Conservation (phyloP, 1,139 yeast genomes). For the Pichia sp. region DNA sequence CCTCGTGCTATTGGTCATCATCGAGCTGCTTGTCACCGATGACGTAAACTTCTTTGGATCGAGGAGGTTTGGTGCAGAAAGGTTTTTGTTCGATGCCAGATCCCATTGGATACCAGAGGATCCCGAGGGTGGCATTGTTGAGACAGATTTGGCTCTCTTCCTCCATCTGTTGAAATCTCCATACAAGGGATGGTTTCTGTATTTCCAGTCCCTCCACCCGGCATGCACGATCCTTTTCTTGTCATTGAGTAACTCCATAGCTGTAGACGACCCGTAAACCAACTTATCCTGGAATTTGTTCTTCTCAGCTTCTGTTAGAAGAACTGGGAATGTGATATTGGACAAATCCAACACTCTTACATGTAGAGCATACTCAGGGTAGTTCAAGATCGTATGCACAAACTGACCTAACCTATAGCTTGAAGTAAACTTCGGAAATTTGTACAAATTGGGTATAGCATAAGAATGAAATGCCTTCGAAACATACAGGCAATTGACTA, state of each 20-base stretch:
- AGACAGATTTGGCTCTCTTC: constrained; percentile 10
- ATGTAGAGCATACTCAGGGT: constrained; percentile 50
- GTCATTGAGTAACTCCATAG: constrained; percentile 17
- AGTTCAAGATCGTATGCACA: constrained; percentile 56
- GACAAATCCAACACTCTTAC: constrained; percentile 61
- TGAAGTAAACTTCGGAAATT: constrained; percentile 53
- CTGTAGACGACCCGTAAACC: constrained; percentile 17
- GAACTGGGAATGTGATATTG: constrained; percentile 44
- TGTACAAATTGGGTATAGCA: constrained; percentile 54
- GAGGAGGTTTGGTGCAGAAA: constrained; percentile 10
- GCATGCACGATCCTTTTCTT: constrained; percentile 37
- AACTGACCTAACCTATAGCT: constrained; percentile 78
- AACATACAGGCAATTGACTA: constrained; percentile 46
- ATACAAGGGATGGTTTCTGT: constrained; percentile 65
- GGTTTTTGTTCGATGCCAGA: constrained; percentile 1
- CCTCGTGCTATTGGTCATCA: not conserved
- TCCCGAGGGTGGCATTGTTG: constrained; percentile 4
- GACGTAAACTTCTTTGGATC: constrained; percentile 7
- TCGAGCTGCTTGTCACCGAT: not conserved
- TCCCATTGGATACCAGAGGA: not conserved
- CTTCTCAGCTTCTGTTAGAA: constrained; percentile 33
- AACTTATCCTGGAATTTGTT: constrained; percentile 22
- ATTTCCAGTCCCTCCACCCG: constrained; percentile 90
- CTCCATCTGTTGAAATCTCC: constrained; percentile 26
- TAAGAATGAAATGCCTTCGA: constrained; percentile 47